Percentiles rank a stretch among this genome's conserved stretches.
phyloP scores from a whole-genome alignment of 2,329 filamentous ascomycete genomes.

The Zasmidium angulare region DNA sequence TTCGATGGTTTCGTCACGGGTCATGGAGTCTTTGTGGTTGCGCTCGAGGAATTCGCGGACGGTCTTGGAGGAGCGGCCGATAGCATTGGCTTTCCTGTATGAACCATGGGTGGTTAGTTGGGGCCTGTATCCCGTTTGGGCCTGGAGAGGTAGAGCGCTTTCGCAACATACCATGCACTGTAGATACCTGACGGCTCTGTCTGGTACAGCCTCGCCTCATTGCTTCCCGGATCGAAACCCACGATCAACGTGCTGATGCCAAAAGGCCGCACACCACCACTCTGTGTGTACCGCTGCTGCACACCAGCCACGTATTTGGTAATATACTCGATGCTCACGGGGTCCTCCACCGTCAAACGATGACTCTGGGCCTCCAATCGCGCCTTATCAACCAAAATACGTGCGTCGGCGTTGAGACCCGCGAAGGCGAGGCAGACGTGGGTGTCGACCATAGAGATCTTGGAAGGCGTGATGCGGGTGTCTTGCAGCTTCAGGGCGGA shows the following conservation, averaged over 20 bases:
- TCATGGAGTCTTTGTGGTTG: slow-evolving; percentile 98
- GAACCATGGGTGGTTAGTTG: neutral
- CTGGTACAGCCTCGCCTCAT: slow-evolving; percentile 87
- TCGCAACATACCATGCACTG: slow-evolving; percentile 91
- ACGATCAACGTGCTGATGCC: slow-evolving; percentile 97
- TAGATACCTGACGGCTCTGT: slow-evolving; percentile 99
- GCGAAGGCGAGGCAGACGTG: slow-evolving; percentile 97
- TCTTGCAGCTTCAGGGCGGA: slow-evolving; percentile 99
- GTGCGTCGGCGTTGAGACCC: slow-evolving; percentile 93
- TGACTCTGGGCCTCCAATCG: slow-evolving; percentile 96
- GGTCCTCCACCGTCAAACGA: slow-evolving; percentile 94
- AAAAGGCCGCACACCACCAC: slow-evolving; percentile 96
- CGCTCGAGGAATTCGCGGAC: slow-evolving; percentile 97
- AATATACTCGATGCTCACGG: slow-evolving; percentile 97
- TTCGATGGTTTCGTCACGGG: slow-evolving; percentile 92
- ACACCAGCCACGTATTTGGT: slow-evolving; percentile 98
- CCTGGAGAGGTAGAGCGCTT: no score
- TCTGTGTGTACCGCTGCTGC: slow-evolving; percentile 98
- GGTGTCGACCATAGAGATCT: slow-evolving; percentile 93
- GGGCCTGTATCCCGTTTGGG: no score
- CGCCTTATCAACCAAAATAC: slow-evolving; percentile 97
- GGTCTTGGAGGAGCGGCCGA: slow-evolving; percentile 97
- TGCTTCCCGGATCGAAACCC: slow-evolving; percentile 94
- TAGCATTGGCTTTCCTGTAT: slow-evolving; percentile 97
- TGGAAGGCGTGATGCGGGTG: slow-evolving; percentile 97